These are phyloP conservation scores for Starmera pachycereana DNA, from an alignment of 805 yeast species.

Conservation along the genomic window DNA sequence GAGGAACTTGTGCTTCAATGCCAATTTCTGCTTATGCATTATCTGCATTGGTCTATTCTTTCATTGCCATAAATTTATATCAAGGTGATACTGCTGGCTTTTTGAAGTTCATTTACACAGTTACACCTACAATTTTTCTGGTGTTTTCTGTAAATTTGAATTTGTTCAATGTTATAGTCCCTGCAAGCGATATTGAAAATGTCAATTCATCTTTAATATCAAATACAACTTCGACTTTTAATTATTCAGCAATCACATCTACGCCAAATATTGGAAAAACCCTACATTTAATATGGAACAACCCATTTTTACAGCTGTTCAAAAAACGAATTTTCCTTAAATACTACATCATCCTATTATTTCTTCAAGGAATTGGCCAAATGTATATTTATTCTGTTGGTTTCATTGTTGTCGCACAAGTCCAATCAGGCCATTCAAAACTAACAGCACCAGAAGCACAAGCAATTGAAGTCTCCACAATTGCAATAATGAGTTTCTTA, in stretches of 20 bases:
- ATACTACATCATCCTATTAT: constrained; percentile 45
- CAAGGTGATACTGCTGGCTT: constrained; percentile 43
- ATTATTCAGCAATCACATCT: too few species aligned
- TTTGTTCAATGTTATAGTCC: too few species aligned
- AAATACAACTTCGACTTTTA: too few species aligned
- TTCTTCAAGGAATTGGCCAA: constrained; percentile 57
- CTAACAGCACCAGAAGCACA: constrained; percentile 37
- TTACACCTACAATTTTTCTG: constrained; percentile 29
- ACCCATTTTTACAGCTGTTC: constrained; percentile 14
- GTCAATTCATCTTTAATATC: too few species aligned
- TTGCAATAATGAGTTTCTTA: constrained; percentile 53
- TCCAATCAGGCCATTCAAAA: constrained; percentile 18
- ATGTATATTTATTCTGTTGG: constrained; percentile 69
- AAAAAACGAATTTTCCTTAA: constrained; percentile 29
- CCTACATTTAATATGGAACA: constrained; percentile 15
- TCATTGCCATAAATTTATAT: constrained; percentile 43
- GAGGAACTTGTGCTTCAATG: constrained; percentile 32
- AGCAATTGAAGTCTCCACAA: constrained; percentile 59
- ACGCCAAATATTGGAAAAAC: too few species aligned
- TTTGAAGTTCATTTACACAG: constrained; percentile 42
- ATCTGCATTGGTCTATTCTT: constrained; percentile 56
- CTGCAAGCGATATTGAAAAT: too few species aligned
- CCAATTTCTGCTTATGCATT: constrained; percentile 41
- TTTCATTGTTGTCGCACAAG: constrained; percentile 47
- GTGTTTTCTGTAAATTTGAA: constrained; percentile 14